Percentiles rank a stretch among this genome's conserved stretches.
phyloP scores from a whole-genome alignment of 305 asterid genomes.

The Salvia sclarea region DNA sequence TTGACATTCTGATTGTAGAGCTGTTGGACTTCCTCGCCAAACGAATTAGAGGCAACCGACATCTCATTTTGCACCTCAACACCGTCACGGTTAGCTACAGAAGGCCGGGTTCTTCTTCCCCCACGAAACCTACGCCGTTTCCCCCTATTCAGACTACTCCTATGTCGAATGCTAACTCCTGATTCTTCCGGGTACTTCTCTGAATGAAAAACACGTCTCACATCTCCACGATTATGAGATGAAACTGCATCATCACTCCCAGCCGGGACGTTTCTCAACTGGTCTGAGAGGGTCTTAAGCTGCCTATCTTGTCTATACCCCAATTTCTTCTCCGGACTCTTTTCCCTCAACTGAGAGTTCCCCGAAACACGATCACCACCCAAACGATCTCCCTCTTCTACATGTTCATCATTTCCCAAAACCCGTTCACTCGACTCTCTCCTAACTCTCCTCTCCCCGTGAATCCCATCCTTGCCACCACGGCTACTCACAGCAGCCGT shows the following conservation, averaged over 20 bases:
- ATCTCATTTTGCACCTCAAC: constrained; percentile 63
- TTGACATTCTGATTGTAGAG: constrained; percentile 47
- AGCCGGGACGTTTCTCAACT: constrained; percentile 48
- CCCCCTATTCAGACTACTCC: constrained; percentile 49
- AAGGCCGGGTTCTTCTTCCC: constrained; percentile 61
- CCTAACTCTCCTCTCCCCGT: constrained; percentile 46
- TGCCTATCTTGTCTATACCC: constrained; percentile 46
- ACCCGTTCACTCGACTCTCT: constrained; percentile 49
- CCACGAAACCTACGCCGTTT: constrained; percentile 76
- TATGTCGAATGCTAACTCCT: constrained; percentile 42
- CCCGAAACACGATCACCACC: constrained; percentile 44
- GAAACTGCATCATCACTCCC: constrained; percentile 74
- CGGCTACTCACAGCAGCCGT: constrained; percentile 38
- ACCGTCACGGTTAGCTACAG: constrained; percentile 52
- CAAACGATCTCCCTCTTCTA: constrained; percentile 35
- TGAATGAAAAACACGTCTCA: constrained; percentile 32
- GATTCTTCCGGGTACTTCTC: constrained; percentile 45
- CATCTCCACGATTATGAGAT: constrained; percentile 49
- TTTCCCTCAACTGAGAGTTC: constrained; percentile 49
- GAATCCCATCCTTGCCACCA: constrained; percentile 49
- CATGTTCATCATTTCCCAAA: constrained; percentile 39
- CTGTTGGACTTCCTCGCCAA: constrained; percentile 49
- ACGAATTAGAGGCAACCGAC: constrained; percentile 90
- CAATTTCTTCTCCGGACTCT: constrained; percentile 36
- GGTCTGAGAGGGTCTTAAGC: constrained; percentile 60